A percentile compares a stretch with the other conserved stretches of the same genome.
Evolutionary conservation across 2,329 filamentous ascomycete species (phyloP).

Genomic region (Ophiostoma sp.): DNA sequence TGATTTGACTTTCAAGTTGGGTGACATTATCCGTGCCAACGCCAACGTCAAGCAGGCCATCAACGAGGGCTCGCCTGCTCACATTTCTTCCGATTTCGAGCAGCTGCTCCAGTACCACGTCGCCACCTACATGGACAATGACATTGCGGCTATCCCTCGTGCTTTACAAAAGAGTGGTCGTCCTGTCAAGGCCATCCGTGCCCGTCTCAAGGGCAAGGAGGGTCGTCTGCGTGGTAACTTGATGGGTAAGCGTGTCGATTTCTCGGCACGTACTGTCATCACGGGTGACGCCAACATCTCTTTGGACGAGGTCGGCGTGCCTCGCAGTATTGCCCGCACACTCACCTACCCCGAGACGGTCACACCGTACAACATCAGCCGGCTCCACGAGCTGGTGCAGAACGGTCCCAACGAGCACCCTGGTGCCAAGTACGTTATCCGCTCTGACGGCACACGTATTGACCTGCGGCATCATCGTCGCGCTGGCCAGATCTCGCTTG

Average conservation of each 20-base stretch:
- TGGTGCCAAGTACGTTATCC: slow-evolving; percentile 93
- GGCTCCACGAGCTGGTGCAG: slow-evolving; percentile 82
- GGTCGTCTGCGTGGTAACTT: slow-evolving; percentile 95
- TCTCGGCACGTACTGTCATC: slow-evolving; percentile 98
- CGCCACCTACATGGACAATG: slow-evolving; percentile 99
- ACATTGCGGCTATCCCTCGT: slow-evolving; percentile 92
- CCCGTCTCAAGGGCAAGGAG: slow-evolving; percentile 98
- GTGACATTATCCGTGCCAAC: slow-evolving; percentile 97
- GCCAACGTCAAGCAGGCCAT: slow-evolving; percentile 90
- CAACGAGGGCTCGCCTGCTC: slow-evolving; percentile 85
- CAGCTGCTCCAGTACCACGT: slow-evolving; percentile 94
- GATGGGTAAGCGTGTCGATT: slow-evolving; percentile 99
- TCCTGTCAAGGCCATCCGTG: slow-evolving; percentile 94
- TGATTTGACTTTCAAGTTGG: slow-evolving; percentile 98
- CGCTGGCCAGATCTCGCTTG: slow-evolving; percentile 78
- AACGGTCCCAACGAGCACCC: slow-evolving; percentile 95
- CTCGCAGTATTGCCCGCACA: slow-evolving; percentile 86
- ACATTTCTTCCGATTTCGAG: slow-evolving; percentile 90
- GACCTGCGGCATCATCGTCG: slow-evolving; percentile 92
- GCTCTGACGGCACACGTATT: slow-evolving; percentile 89
- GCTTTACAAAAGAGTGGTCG: slow-evolving; percentile 96
- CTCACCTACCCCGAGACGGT: slow-evolving; percentile 97
- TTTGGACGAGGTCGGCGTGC: slow-evolving; percentile 95
- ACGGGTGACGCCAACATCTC: slow-evolving; percentile 97
- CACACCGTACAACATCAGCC: slow-evolving; percentile 95